Evolutionary conservation across 202 grass and related monocot genomes (phyloP), one percentile per base, ranked within the genome.

Genomic region (Brachypodium distachyon): DNA sequence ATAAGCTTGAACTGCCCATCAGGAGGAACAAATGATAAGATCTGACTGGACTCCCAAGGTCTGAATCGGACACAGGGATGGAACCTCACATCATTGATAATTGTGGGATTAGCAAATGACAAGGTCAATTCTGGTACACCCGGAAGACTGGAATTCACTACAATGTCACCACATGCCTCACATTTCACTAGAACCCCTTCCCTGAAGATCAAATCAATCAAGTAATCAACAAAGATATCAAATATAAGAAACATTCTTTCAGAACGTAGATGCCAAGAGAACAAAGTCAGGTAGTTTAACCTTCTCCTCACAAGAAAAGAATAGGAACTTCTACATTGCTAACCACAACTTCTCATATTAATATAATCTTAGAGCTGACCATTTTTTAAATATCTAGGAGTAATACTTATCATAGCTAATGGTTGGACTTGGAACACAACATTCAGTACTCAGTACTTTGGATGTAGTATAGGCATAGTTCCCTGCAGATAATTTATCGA

Each of bases 1-100:
- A 98, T 90, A 46, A 98, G 91, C 49, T 94, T 94, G 77, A 98
- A 98, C 47, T 88, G 79, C 13, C 95, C 91, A 56, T 98, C 82
- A 50, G 95, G 95, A 61, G 95, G 91, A 54, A 98, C 91, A 78
- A 98, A 98, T 16, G 91, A 94, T 32, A 98, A 65, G 74, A 95
- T 39, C 65, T 90, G 91, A 71, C 60, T 82, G 33, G 80, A 92
- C 49, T 95, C 91, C 95, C 95, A 98, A 39, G 91, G 91, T 67
- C 87, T 90, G 79, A 98, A 98, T 61, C 87, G 79, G 37, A 95
- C 87, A 80, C 95, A 95, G 7, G 95, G 95, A 56, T 98, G 91
- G 61, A 98, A 98, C 31, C 85, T 90, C 52, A 98, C 60, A 78
- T 98, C 95, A 86, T 92, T 84, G 22, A 98, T 80, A 50, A 95